phyloP scores from a whole-genome alignment of 768 basidiomycete genomes.

The Guyanaporus albipodus region DNA sequence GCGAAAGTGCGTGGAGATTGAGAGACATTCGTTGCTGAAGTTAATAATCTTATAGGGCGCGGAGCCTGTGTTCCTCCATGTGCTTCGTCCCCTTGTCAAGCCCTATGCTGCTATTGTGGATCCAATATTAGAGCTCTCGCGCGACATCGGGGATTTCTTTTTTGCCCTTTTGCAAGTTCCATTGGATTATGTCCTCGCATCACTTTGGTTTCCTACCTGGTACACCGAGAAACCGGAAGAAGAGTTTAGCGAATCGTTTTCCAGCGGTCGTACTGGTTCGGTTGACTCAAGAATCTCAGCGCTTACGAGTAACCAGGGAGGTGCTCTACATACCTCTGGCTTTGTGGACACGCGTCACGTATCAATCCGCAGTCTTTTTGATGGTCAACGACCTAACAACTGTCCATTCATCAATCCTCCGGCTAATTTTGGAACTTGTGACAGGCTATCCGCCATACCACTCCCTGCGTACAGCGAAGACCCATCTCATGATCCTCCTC shows the following conservation, averaged over 20 bases:
- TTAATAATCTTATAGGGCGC: slow-evolving; percentile 54
- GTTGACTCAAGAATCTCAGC: slow-evolving; percentile 2
- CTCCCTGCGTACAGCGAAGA: slow-evolving; percentile 26
- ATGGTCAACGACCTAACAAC: slow-evolving; percentile 6
- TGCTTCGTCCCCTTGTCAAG: slow-evolving; percentile 73
- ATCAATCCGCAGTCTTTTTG: slow-evolving; percentile 19
- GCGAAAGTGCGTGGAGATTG: slow-evolving; percentile 51
- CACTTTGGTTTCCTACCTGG: slow-evolving; percentile 28
- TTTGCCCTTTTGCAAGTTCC: slow-evolving; percentile 42
- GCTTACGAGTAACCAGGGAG: slow-evolving; percentile 3
- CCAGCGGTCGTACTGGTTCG: background rate
- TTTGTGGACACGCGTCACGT: slow-evolving; percentile 6
- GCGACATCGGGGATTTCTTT: slow-evolving; percentile 63
- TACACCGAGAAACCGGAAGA: slow-evolving; percentile 11
- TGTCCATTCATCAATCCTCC: slow-evolving; percentile 1
- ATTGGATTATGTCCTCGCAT: slow-evolving; percentile 32
- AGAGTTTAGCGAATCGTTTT: slow-evolving; percentile 3
- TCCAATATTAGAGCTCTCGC: slow-evolving; percentile 52
- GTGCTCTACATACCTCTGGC: slow-evolving; percentile 8
- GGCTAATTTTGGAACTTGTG: slow-evolving; percentile 1
- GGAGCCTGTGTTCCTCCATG: slow-evolving; percentile 78
- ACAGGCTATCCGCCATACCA: slow-evolving; percentile 18
- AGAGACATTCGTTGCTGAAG: slow-evolving; percentile 1
- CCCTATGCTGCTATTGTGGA: slow-evolving; percentile 71
- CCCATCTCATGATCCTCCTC: slow-evolving; percentile 17